Conservation (phyloP, 192 early-diverging fungal genomes). For the Spizellomyces punctatus region DNA sequence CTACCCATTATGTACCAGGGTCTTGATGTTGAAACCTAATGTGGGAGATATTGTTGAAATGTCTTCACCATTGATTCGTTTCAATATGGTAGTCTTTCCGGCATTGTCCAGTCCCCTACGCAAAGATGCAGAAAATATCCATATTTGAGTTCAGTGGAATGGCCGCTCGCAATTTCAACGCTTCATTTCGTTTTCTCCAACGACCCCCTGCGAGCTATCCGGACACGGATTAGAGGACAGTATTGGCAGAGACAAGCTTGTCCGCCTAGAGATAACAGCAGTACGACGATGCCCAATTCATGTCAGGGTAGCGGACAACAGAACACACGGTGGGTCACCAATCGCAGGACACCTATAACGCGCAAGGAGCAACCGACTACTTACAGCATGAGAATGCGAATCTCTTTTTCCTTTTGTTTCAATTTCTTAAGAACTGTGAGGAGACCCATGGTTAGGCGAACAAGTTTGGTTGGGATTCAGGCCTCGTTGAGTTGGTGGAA, state of each 20-base stretch:
- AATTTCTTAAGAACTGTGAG: conserved; percentile 93
- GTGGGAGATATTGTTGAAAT: conserved; percentile 92
- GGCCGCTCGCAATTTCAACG: too few species aligned
- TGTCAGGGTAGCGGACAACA: not conserved
- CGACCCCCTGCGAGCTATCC: too few species aligned
- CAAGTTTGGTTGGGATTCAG: not conserved
- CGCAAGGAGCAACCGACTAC: not conserved
- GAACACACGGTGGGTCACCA: not conserved
- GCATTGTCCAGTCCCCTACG: conserved; percentile 94
- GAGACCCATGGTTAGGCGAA: conserved; percentile 78
- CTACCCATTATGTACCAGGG: conserved; percentile 80
- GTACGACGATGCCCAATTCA: too few species aligned
- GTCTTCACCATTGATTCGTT: conserved; percentile 90
- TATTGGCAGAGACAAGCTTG: too few species aligned
- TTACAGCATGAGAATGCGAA: conserved; percentile 88
- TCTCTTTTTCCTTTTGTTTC: conserved; percentile 89
- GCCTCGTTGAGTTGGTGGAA: too few species aligned
- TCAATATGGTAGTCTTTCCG: conserved; percentile 97
- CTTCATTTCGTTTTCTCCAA: too few species aligned
- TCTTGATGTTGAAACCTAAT: conserved; percentile 98
- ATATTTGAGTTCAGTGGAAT: too few species aligned
- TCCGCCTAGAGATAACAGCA: too few species aligned
- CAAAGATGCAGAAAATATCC: not conserved
- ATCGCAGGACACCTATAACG: too few species aligned
- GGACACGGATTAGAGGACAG: too few species aligned